phyloP scores from a whole-genome alignment of 768 basidiomycete genomes.

The Xerocomus brunneocitrinus region DNA sequence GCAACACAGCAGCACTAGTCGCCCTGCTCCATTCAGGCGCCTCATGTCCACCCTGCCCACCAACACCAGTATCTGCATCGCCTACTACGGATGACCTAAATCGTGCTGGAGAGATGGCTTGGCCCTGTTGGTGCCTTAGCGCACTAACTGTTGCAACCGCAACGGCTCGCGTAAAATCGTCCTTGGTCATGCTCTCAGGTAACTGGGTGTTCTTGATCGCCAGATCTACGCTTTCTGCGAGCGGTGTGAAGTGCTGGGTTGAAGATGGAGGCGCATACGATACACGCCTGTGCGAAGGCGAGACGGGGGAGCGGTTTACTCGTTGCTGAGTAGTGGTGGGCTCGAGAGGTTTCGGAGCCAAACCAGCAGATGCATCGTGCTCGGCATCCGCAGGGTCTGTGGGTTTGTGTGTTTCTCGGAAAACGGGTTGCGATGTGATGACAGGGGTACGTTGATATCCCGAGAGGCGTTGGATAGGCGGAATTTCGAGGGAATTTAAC shows the following conservation, averaged over 20 bases:
- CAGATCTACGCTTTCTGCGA: constrained; percentile 74
- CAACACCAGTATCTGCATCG: constrained; percentile 42
- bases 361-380: constrained; percentile 32
- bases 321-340: constrained; percentile 13
- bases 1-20: constrained; percentile 83
- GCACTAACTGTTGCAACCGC: constrained; percentile 93
- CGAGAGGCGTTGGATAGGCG: constrained; percentile 50
- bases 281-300: constrained; percentile 48
- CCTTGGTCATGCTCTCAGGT: constrained; percentile 66
- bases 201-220: constrained; percentile 59
- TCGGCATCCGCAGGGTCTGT: constrained; percentile 37
- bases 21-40: constrained; percentile 94
- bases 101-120: constrained; percentile 44
- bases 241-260: constrained; percentile 48
- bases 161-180: constrained; percentile 91
- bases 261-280: constrained; percentile 47
- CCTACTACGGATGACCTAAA: constrained; percentile 37
- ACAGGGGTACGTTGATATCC: constrained; percentile 52
- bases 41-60: constrained; percentile 81
- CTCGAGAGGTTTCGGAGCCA: constrained; percentile 31
- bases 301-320: constrained; percentile 28
- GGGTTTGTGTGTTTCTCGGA: constrained; percentile 38
- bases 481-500: constrained; percentile 60
- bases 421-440: constrained; percentile 6
- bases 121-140: constrained; percentile 72